These are phyloP conservation scores for Butyriboletus loyo DNA, from an alignment of 768 basidiomycete genomes.

Conservation along the genomic window DNA sequence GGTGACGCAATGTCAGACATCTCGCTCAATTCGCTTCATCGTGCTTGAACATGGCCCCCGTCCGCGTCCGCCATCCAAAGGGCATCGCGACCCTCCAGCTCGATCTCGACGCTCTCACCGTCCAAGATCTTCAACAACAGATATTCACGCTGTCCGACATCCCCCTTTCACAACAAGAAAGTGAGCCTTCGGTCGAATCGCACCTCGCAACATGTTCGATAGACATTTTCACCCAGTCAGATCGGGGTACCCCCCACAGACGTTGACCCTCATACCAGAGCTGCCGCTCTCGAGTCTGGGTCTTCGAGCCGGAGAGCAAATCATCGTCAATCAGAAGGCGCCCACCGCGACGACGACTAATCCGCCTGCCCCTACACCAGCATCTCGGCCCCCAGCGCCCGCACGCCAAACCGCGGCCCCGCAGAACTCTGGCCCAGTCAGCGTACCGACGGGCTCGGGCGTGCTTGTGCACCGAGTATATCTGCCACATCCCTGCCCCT, in stretches of 20 bases:
- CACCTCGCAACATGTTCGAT: not conserved
- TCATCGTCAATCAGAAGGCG: constrained; percentile 63
- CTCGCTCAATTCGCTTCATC: not conserved
- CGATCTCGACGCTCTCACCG: constrained; percentile 57
- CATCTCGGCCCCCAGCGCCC: constrained; percentile 14
- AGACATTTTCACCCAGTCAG: constrained; percentile 48
- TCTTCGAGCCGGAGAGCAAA: constrained; percentile 75
- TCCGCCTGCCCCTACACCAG: constrained; percentile 7
- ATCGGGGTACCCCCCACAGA: constrained; percentile 80
- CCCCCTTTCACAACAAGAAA: constrained; percentile 68
- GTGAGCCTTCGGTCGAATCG: constrained; percentile 44
- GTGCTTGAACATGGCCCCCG: constrained; percentile 51
- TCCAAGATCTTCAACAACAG: constrained; percentile 72
- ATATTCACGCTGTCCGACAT: constrained; percentile 70
- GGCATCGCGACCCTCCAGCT: constrained; percentile 79
- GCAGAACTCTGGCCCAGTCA: constrained; percentile 44
- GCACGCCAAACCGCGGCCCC: constrained; percentile 12
- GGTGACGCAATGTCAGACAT: constrained; percentile 14
- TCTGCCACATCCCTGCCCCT: not conserved
- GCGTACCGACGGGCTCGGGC: constrained; percentile 59
- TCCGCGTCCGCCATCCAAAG: constrained; percentile 82
- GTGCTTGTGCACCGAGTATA: constrained; percentile 71
- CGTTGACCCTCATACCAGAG: constrained; percentile 68
- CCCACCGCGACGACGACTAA: constrained; percentile 14
- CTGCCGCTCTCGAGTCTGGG: constrained; percentile 76